A percentile compares a stretch with the other conserved stretches of the same genome.
phyloP scores from a whole-genome alignment of 2,329 filamentous ascomycete genomes.

The Ophiostoma piceae region DNA sequence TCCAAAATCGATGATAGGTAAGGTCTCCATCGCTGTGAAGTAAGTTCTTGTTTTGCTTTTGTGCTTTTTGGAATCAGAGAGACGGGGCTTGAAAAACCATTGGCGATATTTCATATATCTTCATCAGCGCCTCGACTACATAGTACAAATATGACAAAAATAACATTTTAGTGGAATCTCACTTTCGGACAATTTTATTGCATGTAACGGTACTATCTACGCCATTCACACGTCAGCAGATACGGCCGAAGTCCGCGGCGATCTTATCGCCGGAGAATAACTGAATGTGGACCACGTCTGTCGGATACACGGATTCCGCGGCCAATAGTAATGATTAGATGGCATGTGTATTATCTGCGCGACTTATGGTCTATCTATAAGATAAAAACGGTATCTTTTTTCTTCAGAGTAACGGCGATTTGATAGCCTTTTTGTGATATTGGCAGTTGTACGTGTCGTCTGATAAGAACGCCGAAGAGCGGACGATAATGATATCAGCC shows the following conservation, averaged over 20 bases:
- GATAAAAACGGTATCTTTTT: no score
- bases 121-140: not conserved
- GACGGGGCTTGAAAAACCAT: not conserved
- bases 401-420: no score
- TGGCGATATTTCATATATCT: not conserved
- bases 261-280: not conserved
- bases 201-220: not conserved
- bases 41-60: not conserved
- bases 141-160: not conserved
- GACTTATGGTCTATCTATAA: no score
- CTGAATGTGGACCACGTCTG: not conserved
- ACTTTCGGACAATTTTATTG: no score
- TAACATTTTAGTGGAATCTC: no score
- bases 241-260: not conserved
- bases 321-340: not conserved
- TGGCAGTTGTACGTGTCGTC: no score
- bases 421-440: no score
- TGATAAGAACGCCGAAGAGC: no score
- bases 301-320: not conserved
- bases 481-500: no score
- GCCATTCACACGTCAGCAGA: not conserved
- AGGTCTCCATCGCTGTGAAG: not conserved
- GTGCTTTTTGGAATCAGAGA: not conserved
- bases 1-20: constrained; percentile 4
- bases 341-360: no score